Base-by-base conservation (phyloP, 2,329 filamentous ascomycete genomes). In the Graphium sp. region DNA sequence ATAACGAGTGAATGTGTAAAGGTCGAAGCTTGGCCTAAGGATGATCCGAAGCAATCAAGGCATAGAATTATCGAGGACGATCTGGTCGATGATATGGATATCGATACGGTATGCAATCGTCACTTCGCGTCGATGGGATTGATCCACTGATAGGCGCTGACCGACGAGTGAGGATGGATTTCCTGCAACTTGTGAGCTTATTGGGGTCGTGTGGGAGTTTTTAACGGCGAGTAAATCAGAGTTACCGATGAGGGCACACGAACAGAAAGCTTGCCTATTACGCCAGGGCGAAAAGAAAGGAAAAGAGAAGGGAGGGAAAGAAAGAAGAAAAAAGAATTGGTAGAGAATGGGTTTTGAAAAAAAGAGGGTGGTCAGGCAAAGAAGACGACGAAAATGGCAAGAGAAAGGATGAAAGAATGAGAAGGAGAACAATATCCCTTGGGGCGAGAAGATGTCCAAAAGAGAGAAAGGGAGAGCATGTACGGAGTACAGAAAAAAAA, bases 281-380 rank as follows among this genome's bases (percentile, higher is more conserved):
- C 22, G 21, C 17, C 12, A 28, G 21, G 29, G 18, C 12, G 21
- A 18, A 28, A 18, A 25, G 18, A 29, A 27, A 7, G 26, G 23
- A 16, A 23, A 12, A 29, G 14, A 29, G 22, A 22, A 24, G 21
- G 25, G 23, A 18, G 19, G 24, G 23, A 23, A 28, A 29, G 20
- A 22, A 30, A 33, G 10, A 27, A 23, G 19, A 29, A 23, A 18
- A 30, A 26, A 23, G 25, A 14, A 21, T 24, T 31, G 22, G 20
- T 15, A 21, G 27, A 28, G 26, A 30, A 35, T 29, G 26, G 34
- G 24, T 30, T 23, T 13, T 22, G 24, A 30, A 22, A 36, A 33
- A 32, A 34, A 37, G 32, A 24, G 34, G 21, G 31, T 24, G 19
- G 22, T 21, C 31, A 24, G 24, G 19, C 28, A 13, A 28, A 33